Base-by-base conservation (phyloP, 441 rosid species). In the Capsella rubella region DNA sequence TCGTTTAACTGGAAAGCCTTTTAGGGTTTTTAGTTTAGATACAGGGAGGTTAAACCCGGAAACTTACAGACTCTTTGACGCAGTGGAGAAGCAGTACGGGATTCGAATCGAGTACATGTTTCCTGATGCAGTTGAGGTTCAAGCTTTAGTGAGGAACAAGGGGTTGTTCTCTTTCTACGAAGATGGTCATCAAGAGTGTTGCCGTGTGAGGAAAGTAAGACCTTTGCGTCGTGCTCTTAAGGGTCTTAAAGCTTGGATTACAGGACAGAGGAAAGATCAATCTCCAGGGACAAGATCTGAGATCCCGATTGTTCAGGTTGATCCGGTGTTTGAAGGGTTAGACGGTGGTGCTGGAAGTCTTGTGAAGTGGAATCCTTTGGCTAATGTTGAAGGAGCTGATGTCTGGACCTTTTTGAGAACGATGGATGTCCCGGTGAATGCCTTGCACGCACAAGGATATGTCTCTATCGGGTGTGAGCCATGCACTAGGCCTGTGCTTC, bases 281-380 rank as follows among this genome's bases (percentile, higher is more conserved):
- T 86, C 88, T 29, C 82, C 82, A 0, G 90, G 88, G 2, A 86
- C 88, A 1, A 80, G 90, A 72, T 74, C 85, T 0, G 87, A 86
- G 62, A 66, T 86, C 14, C 90, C 88, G 0, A 77, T 84, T 1
- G 87, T 84, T 55, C 85, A 86, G 53, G 80, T 83, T 3, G 87
- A 86, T 72, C 85, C 87, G 0, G 82, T 78, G 15, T 84, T 86
- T 37, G 86, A 86, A 78, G 89, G 89, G 3, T 7, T 84, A 69
- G 78, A 76, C 28, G 87, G 88, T 8, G 90, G 88, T 7, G 60
- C 32, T 3, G 86, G 85, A 13, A 84, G 88, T 80, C 77, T 86
- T 27, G 85, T 86, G 57, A 86, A 86, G 78, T 86, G 90, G 90
- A 86, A 86, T 45, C 88, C 90, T 1, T 50, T 84, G n/a, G 85